Evolutionary conservation across 257 asterid species (phyloP).

Genomic region (Fraxinus quadrangulata): DNA sequence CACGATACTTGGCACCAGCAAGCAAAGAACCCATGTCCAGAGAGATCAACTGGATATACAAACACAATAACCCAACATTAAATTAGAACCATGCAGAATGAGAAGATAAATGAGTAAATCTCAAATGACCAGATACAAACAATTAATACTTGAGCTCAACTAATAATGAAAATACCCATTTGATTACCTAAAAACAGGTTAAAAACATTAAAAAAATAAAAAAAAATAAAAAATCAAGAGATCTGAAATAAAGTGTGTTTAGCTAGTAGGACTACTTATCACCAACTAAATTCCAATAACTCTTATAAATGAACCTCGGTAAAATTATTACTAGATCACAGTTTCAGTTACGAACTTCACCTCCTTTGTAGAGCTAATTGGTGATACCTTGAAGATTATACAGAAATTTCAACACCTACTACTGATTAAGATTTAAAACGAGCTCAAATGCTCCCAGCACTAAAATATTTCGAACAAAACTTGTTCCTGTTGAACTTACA

Average conservation of each 20-base stretch:
- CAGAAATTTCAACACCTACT: background rate
- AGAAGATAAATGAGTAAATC: constrained; percentile 2
- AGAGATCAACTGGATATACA: constrained; percentile 65
- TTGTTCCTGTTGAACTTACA: background rate
- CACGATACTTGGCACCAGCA: constrained; percentile 92
- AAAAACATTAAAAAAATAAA: background rate
- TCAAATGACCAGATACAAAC: background rate
- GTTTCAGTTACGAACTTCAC: background rate
- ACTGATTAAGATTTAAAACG: background rate
- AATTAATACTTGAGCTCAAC: background rate
- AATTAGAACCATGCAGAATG: constrained; percentile 18
- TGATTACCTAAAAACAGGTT: background rate
- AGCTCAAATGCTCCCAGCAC: background rate
- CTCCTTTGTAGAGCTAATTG: background rate
- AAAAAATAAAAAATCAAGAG: background rate
- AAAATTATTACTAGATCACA: background rate
- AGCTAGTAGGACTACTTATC: background rate
- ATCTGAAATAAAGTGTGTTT: background rate
- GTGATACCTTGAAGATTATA: background rate
- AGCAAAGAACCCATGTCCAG: constrained; percentile 92
- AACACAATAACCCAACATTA: constrained; percentile 13
- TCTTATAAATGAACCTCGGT: background rate
- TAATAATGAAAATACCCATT: background rate
- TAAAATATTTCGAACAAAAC: background rate
- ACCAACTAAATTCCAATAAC: background rate